phyloP scores from a whole-genome alignment of 345 rosid species.

The Pelargonium nanum region DNA sequence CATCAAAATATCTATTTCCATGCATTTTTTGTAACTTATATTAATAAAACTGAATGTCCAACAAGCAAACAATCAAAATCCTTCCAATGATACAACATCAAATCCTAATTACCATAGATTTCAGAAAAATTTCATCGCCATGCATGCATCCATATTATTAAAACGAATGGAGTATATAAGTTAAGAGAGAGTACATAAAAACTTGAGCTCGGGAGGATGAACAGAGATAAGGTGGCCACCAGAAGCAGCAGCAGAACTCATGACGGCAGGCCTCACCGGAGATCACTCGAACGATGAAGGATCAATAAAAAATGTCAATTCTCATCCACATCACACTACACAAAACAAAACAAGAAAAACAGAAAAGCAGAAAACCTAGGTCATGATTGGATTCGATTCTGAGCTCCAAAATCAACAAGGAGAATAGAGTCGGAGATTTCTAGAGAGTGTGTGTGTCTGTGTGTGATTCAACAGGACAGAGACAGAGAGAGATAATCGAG shows the following conservation, averaged over 20 bases:
- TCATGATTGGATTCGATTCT: not conserved
- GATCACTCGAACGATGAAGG: not conserved
- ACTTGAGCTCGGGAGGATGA: slow-evolving; percentile 91
- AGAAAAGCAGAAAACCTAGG: not conserved
- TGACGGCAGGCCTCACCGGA: slow-evolving; percentile 12
- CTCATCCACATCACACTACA: not conserved
- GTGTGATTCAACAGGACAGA: not conserved
- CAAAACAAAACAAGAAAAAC: not conserved
- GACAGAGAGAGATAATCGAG: not conserved
- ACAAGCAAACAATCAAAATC: not conserved
- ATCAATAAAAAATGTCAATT: not conserved
- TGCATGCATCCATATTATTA: not conserved
- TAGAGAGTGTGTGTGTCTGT: not conserved
- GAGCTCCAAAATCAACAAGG: not conserved
- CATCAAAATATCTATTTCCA: not conserved
- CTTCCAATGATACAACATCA: not conserved
- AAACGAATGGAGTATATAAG: not conserved
- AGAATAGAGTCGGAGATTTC: not conserved
- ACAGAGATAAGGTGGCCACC: slow-evolving; percentile 68
- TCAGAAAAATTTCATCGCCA: not conserved
- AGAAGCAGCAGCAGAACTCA: slow-evolving; percentile 40
- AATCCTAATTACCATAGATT: not conserved
- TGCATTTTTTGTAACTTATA: not conserved
- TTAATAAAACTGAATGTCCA: not conserved
- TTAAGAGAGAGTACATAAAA: slow-evolving; percentile 41